phyloP scores from a whole-genome alignment of 2,329 filamentous ascomycete species.

The Botryotinia calthae region DNA sequence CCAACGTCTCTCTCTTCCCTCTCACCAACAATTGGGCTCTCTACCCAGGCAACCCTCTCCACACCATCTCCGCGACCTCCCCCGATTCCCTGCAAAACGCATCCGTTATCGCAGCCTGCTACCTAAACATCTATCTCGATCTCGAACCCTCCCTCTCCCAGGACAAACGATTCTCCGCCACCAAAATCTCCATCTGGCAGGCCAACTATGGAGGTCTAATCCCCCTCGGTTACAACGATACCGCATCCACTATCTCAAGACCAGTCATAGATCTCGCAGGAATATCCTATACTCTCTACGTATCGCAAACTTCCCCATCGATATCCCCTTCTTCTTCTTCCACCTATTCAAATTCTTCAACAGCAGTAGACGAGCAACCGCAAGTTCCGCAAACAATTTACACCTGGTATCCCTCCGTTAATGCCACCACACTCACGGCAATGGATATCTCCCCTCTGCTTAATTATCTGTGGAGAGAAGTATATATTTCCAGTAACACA shows the following conservation, averaged over 20 bases:
- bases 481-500: background rate
- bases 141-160: background rate
- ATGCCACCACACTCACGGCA: background rate
- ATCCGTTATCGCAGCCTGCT: background rate
- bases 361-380: background rate
- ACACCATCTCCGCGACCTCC: background rate
- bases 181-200: constrained; percentile 10
- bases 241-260: background rate
- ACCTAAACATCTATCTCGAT: constrained; percentile 11
- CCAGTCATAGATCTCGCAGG: background rate
- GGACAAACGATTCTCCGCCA: background rate
- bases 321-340: background rate
- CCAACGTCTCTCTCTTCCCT: background rate
- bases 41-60: background rate
- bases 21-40: background rate
- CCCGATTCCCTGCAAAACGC: background rate
- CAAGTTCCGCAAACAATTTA: constrained; percentile 1
- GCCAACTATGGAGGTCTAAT: background rate
- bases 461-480: constrained; percentile 9
- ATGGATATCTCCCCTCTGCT: background rate
- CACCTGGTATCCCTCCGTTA: background rate
- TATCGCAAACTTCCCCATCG: background rate
- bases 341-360: background rate
- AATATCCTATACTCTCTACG: background rate
- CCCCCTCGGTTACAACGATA: background rate